These are phyloP conservation scores for Rhodotorula glutinis DNA, from an alignment of 1,284 basidiomycete species.

Conservation along the genomic window DNA sequence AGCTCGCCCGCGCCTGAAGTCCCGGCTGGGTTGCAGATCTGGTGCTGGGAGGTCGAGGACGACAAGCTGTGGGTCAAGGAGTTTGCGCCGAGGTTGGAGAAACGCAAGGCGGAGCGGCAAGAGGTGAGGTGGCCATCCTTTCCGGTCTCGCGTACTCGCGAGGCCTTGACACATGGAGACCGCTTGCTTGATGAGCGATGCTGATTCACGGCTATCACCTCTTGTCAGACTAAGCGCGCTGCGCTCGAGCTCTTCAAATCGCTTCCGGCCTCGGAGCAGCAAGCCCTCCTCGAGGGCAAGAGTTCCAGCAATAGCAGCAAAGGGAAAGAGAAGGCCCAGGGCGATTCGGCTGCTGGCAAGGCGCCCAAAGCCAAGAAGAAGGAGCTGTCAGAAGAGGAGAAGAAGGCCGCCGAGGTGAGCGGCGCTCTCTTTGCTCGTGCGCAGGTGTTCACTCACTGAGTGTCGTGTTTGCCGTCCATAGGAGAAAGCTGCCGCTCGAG, in stretches of 20 bases:
- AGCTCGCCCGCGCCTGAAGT: neutral
- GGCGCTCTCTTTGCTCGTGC: neutral
- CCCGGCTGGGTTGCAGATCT: constrained; percentile 19
- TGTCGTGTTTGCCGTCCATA: neutral
- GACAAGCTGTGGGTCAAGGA: constrained; percentile 26
- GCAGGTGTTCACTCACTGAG: neutral
- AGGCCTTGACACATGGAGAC: too few relatives aligned
- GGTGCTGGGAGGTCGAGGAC: constrained; percentile 48
- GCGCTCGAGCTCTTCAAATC: constrained; percentile 17
- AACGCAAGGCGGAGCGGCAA: constrained; percentile 29
- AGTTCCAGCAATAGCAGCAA: neutral
- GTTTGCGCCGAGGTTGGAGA: constrained; percentile 22
- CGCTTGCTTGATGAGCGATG: too few relatives aligned
- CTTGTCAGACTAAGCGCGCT: constrained; percentile 10
- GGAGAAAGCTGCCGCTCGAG: constrained; percentile 17
- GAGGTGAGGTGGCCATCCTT: constrained; percentile 12
- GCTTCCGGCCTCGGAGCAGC: constrained; percentile 20
- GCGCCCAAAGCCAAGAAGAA: constrained; percentile 21
- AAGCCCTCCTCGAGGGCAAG: constrained; percentile 14
- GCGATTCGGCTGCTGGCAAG: neutral
- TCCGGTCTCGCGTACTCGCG: too few relatives aligned
- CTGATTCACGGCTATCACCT: too few relatives aligned
- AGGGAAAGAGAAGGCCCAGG: neutral
- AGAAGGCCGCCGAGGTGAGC: constrained; percentile 13
- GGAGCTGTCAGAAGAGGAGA: constrained; percentile 13